These are phyloP conservation scores for Rheum nobile DNA, from an alignment of 148 eudicot genomes.

Conservation along the genomic window DNA sequence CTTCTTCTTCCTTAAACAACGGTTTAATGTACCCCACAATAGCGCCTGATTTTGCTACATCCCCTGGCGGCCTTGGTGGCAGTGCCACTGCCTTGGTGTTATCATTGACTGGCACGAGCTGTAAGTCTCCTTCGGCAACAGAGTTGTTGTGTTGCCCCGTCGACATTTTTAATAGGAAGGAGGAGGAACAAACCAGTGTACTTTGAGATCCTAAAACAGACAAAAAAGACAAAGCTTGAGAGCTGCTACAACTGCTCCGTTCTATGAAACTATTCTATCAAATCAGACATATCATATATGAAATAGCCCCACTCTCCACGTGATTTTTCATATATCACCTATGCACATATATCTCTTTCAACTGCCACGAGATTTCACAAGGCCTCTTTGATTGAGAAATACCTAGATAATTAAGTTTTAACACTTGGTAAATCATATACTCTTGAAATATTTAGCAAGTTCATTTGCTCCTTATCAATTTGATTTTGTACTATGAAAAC, in stretches of 20 bases:
- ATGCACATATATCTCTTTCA: neutral
- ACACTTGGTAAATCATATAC: neutral
- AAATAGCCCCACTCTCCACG: neutral
- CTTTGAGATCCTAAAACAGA: neutral
- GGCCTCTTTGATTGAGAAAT: neutral
- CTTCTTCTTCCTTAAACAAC: constrained; percentile 48
- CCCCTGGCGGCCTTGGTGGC: constrained; percentile 52
- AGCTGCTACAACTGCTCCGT: neutral
- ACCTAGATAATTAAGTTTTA: neutral
- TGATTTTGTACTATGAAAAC: neutral
- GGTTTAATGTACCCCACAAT: constrained; percentile 71
- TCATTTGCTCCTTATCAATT: neutral
- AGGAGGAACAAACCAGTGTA: neutral
- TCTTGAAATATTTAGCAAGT: neutral
- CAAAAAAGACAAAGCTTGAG: neutral
- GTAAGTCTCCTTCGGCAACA: constrained; percentile 43
- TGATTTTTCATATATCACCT: neutral
- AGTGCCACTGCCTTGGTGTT: constrained; percentile 19
- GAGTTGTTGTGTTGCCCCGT: constrained; percentile 23
- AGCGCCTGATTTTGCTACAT: constrained; percentile 32
- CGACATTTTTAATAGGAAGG: constrained; percentile 24
- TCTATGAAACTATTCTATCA: neutral
- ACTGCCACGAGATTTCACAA: neutral
- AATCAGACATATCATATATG: neutral
- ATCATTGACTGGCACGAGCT: constrained; percentile 41